Percentiles rank a stretch among this genome's conserved stretches.
Evolutionary conservation across 805 yeast species (phyloP).

Genomic region (Suhomyces xylopsoci): DNA sequence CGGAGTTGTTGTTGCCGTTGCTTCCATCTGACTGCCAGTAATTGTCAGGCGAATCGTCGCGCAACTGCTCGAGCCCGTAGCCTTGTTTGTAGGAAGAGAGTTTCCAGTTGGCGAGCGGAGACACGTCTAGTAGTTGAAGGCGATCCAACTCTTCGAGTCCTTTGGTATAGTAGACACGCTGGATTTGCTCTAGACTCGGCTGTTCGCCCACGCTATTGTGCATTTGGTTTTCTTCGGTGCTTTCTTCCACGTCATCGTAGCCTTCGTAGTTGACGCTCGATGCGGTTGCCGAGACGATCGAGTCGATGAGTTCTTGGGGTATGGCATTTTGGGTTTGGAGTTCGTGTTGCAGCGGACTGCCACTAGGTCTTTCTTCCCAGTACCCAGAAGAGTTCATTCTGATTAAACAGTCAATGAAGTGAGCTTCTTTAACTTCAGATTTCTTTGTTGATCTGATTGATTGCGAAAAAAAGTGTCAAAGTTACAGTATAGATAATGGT

Average conservation of each 20-base stretch:
- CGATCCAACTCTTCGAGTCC: slow-evolving; percentile 58
- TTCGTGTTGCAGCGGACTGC: slow-evolving; percentile 18
- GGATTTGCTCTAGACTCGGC: slow-evolving; percentile 40
- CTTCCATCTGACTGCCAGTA: slow-evolving; percentile 96
- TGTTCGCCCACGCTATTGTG: slow-evolving; percentile 18
- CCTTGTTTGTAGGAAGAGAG: slow-evolving; percentile 75
- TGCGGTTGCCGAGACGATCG: slow-evolving; percentile 16
- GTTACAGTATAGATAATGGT: no score
- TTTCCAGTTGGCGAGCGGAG: slow-evolving; percentile 80
- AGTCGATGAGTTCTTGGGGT: slow-evolving; percentile 29
- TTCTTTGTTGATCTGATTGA: neutral
- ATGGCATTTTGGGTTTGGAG: slow-evolving; percentile 27
- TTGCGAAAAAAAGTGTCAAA: neutral
- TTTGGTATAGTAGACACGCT: slow-evolving; percentile 35
- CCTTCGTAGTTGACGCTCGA: slow-evolving; percentile 6
- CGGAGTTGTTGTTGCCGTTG: slow-evolving; percentile 25
- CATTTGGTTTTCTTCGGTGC: slow-evolving; percentile 7
- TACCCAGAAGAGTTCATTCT: slow-evolving; percentile 26
- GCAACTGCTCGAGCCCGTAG: slow-evolving; percentile 64
- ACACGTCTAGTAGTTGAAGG: slow-evolving; percentile 66
- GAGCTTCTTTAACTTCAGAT: no score
- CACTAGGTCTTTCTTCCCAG: slow-evolving; percentile 18
- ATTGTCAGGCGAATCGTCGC: slow-evolving; percentile 67
- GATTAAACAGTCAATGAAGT: no score
- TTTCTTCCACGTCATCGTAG: slow-evolving; percentile 1